Conservation (phyloP, 108 stramenopile genomes). For the Cylindrotheca fusiformis region DNA sequence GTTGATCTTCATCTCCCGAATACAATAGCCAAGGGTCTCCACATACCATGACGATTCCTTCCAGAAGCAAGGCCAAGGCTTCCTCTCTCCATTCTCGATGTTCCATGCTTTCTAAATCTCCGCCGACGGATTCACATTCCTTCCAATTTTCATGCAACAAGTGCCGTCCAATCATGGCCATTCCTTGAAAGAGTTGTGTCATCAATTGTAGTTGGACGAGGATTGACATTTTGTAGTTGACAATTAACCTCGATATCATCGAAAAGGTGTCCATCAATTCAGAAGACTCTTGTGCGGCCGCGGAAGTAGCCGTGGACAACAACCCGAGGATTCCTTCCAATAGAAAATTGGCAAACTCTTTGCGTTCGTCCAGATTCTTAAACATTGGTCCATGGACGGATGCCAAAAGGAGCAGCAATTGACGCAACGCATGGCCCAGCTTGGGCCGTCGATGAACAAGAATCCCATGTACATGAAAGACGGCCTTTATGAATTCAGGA, state of each 20-base stretch:
- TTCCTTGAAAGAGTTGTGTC: slow-evolving; percentile 46
- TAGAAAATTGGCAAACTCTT: slow-evolving; percentile 53
- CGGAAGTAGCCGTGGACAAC: slow-evolving; percentile 30
- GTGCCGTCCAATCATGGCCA: slow-evolving; percentile 46
- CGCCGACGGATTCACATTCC: slow-evolving; percentile 56
- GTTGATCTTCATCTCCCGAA: slow-evolving; percentile 42
- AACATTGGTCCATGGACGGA: slow-evolving; percentile 73
- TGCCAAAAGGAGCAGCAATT: slow-evolving; percentile 63
- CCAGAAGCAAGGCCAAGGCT: slow-evolving; percentile 55
- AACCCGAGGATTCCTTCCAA: slow-evolving; percentile 63
- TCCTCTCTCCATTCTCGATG: slow-evolving; percentile 74
- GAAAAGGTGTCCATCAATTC: slow-evolving; percentile 46
- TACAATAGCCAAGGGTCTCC: slow-evolving; percentile 80
- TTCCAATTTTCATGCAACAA: slow-evolving; percentile 55
- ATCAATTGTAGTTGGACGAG: slow-evolving; percentile 38
- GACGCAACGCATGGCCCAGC: slow-evolving; percentile 54
- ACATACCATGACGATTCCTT: slow-evolving; percentile 63
- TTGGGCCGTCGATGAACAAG: too few relatives aligned
- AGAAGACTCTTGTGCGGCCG: slow-evolving; percentile 5
- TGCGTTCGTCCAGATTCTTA: slow-evolving; percentile 39
- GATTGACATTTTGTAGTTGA: slow-evolving; percentile 51
- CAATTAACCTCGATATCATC: slow-evolving; percentile 60
- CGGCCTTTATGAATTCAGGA: slow-evolving; percentile 61
- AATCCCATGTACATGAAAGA: too few relatives aligned
- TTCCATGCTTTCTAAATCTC: slow-evolving; percentile 71